Evolutionary conservation across 2,329 filamentous ascomycete genomes (phyloP).

Genomic region (Capronia epimyces): DNA sequence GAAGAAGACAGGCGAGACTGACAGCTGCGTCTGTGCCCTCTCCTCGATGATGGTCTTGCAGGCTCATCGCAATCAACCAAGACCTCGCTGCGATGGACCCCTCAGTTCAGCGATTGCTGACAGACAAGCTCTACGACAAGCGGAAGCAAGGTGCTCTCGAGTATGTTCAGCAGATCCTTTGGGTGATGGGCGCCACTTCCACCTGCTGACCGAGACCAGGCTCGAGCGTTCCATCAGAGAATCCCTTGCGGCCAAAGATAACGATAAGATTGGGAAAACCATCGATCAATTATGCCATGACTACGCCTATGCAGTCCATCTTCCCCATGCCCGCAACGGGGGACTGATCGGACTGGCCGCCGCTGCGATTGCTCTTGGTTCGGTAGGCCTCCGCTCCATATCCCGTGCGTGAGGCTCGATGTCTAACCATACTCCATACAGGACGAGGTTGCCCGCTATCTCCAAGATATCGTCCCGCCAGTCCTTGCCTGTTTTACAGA

Average conservation of each 20-base stretch:
- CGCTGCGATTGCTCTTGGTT: constrained; percentile 87
- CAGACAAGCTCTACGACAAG: constrained; percentile 98
- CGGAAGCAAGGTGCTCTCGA: constrained; percentile 93
- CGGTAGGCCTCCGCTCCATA: constrained; percentile 55
- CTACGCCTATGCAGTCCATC: constrained; percentile 94
- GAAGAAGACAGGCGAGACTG: neutral
- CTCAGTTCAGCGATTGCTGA: constrained; percentile 81
- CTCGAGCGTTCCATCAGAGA: constrained; percentile 89
- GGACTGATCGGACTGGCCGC: constrained; percentile 92
- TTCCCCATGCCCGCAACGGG: constrained; percentile 92
- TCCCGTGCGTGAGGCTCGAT: neutral
- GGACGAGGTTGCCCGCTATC: constrained; percentile 84
- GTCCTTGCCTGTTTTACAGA: constrained; percentile 97
- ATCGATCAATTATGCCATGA: constrained; percentile 96
- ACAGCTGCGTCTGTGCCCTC: neutral
- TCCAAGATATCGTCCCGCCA: constrained; percentile 90
- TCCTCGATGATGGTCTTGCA: constrained; percentile 18
- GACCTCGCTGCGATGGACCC: constrained; percentile 63
- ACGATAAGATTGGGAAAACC: constrained; percentile 74
- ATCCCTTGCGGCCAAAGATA: constrained; percentile 68
- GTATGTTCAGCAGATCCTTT: constrained; percentile 46
- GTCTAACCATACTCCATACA: constrained; percentile 16
- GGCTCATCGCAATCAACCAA: constrained; percentile 3
- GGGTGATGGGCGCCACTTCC: too few relatives aligned
- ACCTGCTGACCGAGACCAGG: constrained; percentile 44